Base-by-base conservation (phyloP, 2,329 filamentous ascomycete genomes). In the Fusarium chuoi region DNA sequence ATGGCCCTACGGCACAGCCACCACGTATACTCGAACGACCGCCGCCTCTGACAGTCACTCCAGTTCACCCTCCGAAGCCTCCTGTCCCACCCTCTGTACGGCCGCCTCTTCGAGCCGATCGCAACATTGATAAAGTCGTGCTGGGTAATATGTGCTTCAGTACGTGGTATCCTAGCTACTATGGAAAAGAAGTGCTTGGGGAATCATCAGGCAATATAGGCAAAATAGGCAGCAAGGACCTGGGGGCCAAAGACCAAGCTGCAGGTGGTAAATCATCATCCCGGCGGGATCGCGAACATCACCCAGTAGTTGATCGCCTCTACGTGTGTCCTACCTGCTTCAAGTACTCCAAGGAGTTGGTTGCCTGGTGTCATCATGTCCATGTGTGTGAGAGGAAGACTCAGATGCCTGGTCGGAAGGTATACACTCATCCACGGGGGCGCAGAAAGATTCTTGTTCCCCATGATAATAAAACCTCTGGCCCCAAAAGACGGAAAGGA, bases 281-380 rank as follows among this genome's bases (percentile, higher is more conserved):
- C 11, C 81, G 81, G 58, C 81, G 77, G 65, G 81, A 82, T 24
- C 81, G 81, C 22, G 81, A 84, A 66, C 62, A 79, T 44, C 65
- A 79, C 20, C 84, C 84, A 3, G 84, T 90, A 77, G 87, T 94
- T 22, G 90, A 92, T 73, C 85, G 91, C 63, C 85, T 98, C 13
- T 97, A 95, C 77, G 93, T 98, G 39, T 99, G 96, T 80, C 92
- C 94, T 39, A 93, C 90, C 86, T 99, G 96, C 85, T 98, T 98
- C 87, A 96, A 95, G 80, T 99, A 99, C 82, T 93, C 92, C 41
- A 89, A 87, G 73, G 89, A 91, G 78, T 81, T 90, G 18, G 84
- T 88, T 26, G 83, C 87, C 3, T 91, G 89, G 88, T 85, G 85
- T 78, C 84, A 85, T 26, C 91, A 93, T 77, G 86, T 89, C 24